Evolutionary conservation across 2,329 filamentous ascomycete genomes (phyloP), one percentile per base, ranked within the genome.

Genomic region (Ophiostoma ulmi): DNA sequence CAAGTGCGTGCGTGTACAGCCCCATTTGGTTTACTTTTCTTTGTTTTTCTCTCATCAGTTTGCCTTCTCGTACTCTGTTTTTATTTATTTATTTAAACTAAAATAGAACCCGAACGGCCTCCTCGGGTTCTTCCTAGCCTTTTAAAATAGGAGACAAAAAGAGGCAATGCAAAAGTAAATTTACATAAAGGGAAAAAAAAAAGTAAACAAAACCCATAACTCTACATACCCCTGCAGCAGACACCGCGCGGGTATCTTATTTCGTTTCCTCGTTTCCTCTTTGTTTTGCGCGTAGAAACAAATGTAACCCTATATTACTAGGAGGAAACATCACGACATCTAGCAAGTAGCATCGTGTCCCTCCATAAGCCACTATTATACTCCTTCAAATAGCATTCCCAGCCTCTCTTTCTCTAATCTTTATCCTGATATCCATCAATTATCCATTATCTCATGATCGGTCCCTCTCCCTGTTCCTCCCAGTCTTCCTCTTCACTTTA

Each of bases 281-380:
- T 48, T 48, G 11, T n/a, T 48, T 6, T 14, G 22, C 52, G n/a
- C 52, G n/a, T 11, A 55, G 52, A 58, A 58, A 58, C 52, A 26
- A 58, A 58, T 58, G 17, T 22, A 26, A 58, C 52, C n/a, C 52
- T 58, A 8, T 58, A 3, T 44, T 3, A 17, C 48, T 10, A 22
- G 52, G 52, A 58, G 52, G 52, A 58, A 58, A 58, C 52, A 58
- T 58, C 52, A 58, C 52, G 52, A 26, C 52, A 58, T 58, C 44
- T 20, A 31, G 17, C n/a, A 58, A n/a, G 22, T 58, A 48, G 44
- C 44, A 48, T 48, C 44, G 44, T 20, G 44, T 6, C 44, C 2
- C 48, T n/a, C 20, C 52, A 26, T 8, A 22, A 58, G 52, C 52
- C 26, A 14, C 5, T 26, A 10, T 55, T 13, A 14, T 14, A 31